phyloP scores from a whole-genome alignment of 2,329 filamentous ascomycete species.

The Didymella pinodella region DNA sequence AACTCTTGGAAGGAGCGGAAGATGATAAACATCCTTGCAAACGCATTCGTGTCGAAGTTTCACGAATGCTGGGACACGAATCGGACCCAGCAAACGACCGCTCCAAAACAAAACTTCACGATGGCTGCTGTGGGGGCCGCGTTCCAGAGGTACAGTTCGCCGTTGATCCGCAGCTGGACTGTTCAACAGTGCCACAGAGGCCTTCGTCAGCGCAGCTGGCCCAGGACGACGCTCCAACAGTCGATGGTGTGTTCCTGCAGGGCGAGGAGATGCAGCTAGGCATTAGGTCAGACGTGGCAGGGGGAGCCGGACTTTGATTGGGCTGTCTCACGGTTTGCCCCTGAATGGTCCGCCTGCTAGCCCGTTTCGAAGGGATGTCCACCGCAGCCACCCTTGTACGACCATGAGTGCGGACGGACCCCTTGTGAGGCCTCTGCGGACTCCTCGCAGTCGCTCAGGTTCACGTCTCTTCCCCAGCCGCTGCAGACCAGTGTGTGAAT shows the following conservation, averaged over 20 bases:
- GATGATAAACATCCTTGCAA: slow-evolving; percentile 35
- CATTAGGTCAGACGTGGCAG: slow-evolving; percentile 23
- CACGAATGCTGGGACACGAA: slow-evolving; percentile 24
- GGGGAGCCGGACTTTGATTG: slow-evolving; percentile 26
- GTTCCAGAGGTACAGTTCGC: slow-evolving; percentile 2
- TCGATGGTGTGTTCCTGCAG: slow-evolving; percentile 28
- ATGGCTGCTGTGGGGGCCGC: not conserved
- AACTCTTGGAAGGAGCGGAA: slow-evolving; percentile 29
- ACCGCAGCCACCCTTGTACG: slow-evolving; percentile 37
- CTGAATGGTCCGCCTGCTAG: slow-evolving; percentile 35
- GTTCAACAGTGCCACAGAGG: slow-evolving; percentile 1
- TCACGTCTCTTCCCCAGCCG: slow-evolving; percentile 40
- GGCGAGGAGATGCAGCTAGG: slow-evolving; percentile 29
- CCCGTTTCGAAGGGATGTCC: slow-evolving; percentile 29
- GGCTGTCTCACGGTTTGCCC: slow-evolving; percentile 31
- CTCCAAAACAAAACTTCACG: slow-evolving; percentile 5
- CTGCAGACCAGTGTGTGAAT: slow-evolving; percentile 39
- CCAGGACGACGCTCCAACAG: slow-evolving; percentile 12
- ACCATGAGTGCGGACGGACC: slow-evolving; percentile 32
- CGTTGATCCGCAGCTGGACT: slow-evolving; percentile 1
- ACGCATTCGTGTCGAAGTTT: slow-evolving; percentile 32
- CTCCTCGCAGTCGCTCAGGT: slow-evolving; percentile 36
- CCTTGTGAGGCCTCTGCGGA: slow-evolving; percentile 30
- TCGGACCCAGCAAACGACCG: slow-evolving; percentile 5
- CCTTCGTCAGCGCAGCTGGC: slow-evolving; percentile 8